phyloP scores from a whole-genome alignment of 768 basidiomycete species.

The Calocybe gangraenosa region DNA sequence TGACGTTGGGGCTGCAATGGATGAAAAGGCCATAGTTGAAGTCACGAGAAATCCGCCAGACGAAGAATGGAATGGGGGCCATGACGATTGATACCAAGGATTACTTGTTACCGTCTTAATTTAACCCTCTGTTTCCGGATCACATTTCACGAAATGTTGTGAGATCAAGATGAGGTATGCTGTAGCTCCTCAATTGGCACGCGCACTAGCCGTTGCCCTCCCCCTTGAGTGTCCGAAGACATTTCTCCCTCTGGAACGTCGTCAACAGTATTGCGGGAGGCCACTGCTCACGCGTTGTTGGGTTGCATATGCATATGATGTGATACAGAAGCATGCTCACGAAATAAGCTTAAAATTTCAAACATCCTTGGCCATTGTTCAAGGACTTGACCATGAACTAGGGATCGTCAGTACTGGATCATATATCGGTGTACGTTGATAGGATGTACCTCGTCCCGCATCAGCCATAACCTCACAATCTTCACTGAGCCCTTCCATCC shows the following conservation, averaged over 20 bases:
- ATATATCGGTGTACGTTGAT: no score
- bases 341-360: slow-evolving; percentile 62
- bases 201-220: slow-evolving; percentile 67
- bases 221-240: slow-evolving; percentile 11
- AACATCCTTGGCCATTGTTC: slow-evolving; percentile 86
- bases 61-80: slow-evolving; percentile 36
- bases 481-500: slow-evolving; percentile 63
- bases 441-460: slow-evolving; percentile 57
- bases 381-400: slow-evolving; percentile 74
- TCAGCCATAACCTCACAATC: slow-evolving; percentile 78
- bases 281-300: slow-evolving; percentile 38
- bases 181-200: slow-evolving; percentile 68
- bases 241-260: slow-evolving; percentile 16
- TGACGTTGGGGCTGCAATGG: slow-evolving; percentile 41
- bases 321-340: slow-evolving; percentile 35
- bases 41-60: slow-evolving; percentile 43
- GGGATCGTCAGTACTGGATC: slow-evolving; percentile 3
- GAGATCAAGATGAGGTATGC: slow-evolving; percentile 20
- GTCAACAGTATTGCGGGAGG: slow-evolving; percentile 36
- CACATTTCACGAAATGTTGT: slow-evolving; percentile 1
- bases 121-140: not conserved
- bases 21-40: slow-evolving; percentile 38
- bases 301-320: slow-evolving; percentile 1
- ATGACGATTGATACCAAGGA: slow-evolving; percentile 23
- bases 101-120: slow-evolving; percentile 4